phyloP scores from a whole-genome alignment of 768 basidiomycete genomes.

The Mrakia hoshinonis region DNA sequence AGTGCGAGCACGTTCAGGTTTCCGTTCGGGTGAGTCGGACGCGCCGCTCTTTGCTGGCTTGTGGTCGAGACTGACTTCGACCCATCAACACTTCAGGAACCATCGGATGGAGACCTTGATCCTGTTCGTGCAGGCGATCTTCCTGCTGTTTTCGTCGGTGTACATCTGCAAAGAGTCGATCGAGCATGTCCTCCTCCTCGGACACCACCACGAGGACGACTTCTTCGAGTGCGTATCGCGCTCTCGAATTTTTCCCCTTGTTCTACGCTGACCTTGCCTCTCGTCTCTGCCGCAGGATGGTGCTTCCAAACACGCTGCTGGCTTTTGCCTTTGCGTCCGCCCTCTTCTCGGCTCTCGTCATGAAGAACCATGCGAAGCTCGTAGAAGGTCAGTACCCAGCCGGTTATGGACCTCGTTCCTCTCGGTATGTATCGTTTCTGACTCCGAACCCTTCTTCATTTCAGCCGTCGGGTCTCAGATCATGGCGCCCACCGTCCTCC shows the following conservation, averaged over 20 bases:
- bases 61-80: not conserved
- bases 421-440: not conserved
- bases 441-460: not conserved
- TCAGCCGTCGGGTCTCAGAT: conserved; percentile 13
- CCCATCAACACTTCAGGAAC: conserved; percentile 1
- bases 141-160: conserved; percentile 84
- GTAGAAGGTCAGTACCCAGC: conserved; percentile 39
- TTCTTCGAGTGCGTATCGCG: conserved; percentile 30
- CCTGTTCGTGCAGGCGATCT: conserved; percentile 77
- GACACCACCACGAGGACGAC: conserved; percentile 35
- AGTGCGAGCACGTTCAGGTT: conserved; percentile 31
- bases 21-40: conserved; percentile 56
- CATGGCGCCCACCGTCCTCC: not conserved
- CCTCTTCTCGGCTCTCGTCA: conserved; percentile 36
- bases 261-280: not conserved
- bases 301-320: conserved; percentile 21
- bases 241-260: not conserved
- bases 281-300: not conserved
- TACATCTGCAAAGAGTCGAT: conserved; percentile 97
- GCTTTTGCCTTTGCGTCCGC: conserved; percentile 4
- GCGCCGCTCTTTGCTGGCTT: not conserved
- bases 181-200: conserved; percentile 68
- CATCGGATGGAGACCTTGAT: conserved; percentile 26
- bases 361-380: conserved; percentile 42
- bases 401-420: not conserved